A percentile compares a stretch with the other conserved stretches of the same genome.
phyloP scores from a whole-genome alignment of 805 yeast species.

The Candida jianshihensis region DNA sequence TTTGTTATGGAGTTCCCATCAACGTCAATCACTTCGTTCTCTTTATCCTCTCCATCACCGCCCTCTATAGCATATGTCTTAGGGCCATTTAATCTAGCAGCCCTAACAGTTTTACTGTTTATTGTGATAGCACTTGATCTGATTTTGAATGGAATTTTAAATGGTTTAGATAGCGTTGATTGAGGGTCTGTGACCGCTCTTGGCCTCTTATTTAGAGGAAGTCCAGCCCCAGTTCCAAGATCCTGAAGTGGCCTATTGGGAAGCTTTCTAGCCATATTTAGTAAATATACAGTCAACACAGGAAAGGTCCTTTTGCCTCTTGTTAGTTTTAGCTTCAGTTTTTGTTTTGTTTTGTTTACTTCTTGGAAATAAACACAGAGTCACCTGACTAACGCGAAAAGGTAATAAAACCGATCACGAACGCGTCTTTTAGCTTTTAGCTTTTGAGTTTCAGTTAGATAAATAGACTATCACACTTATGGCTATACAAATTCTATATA shows the following conservation, averaged over 20 bases:
- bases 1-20: slow-evolving; percentile 26
- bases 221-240: slow-evolving; percentile 66
- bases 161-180: slow-evolving; percentile 54
- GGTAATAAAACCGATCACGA: not conserved
- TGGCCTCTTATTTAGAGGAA: slow-evolving; percentile 49
- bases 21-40: slow-evolving; percentile 27
- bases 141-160: slow-evolving; percentile 51
- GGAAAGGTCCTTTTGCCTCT: not conserved
- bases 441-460: too few species aligned
- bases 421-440: too few species aligned
- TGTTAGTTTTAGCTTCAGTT: not conserved
- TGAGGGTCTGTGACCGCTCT: slow-evolving; percentile 47
- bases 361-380: not conserved
- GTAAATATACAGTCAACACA: not conserved
- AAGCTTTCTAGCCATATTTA: slow-evolving; percentile 29
- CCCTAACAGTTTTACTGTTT: slow-evolving; percentile 18
- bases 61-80: slow-evolving; percentile 35
- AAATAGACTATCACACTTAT: too few species aligned
- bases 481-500: slow-evolving; percentile 5
- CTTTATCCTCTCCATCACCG: slow-evolving; percentile 24
- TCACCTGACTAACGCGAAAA: slow-evolving; percentile 5
- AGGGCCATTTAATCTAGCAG: slow-evolving; percentile 31
- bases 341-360: slow-evolving; percentile 5
- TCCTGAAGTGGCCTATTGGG: slow-evolving; percentile 39
- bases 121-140: slow-evolving; percentile 18